These are phyloP conservation scores for Baeospora myosura DNA, from an alignment of 1,284 basidiomycete species.

Conservation along the genomic window DNA sequence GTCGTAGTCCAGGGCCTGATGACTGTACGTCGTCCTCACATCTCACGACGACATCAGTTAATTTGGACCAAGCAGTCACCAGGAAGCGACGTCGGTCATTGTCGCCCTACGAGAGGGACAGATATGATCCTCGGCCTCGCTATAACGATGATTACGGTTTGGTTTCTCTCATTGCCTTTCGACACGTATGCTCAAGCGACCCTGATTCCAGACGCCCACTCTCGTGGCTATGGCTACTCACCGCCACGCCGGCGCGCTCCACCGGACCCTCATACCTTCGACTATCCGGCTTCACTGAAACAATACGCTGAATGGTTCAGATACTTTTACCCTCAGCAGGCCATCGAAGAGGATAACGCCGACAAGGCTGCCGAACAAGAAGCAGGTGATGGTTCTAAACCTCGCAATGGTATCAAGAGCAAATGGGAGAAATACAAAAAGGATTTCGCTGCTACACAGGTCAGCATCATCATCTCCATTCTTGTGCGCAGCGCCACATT, in stretches of 20 bases:
- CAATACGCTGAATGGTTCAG: constrained; percentile 91
- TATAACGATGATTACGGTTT: constrained; percentile 75
- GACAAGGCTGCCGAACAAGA: constrained; percentile 77
- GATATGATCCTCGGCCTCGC: constrained; percentile 74
- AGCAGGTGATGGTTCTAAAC: constrained; percentile 69
- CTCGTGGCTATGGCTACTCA: constrained; percentile 53
- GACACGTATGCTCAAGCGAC: constrained; percentile 2
- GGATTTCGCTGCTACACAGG: constrained; percentile 79
- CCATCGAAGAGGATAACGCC: constrained; percentile 69
- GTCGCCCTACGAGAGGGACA: constrained; percentile 79
- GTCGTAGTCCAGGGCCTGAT: constrained; percentile 63
- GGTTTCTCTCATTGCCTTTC: constrained; percentile 18
- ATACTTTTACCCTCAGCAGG: constrained; percentile 68
- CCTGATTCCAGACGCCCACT: constrained; percentile 47
- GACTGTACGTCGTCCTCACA: constrained; percentile 59
- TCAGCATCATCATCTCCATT: constrained; percentile 34
- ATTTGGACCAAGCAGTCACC: constrained; percentile 24
- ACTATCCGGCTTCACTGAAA: constrained; percentile 75
- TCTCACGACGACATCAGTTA: not conserved
- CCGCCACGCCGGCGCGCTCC: constrained; percentile 60
- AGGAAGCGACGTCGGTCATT: constrained; percentile 79
- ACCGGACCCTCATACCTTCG: constrained; percentile 75
- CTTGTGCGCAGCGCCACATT: constrained; percentile 5
- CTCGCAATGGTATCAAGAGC: constrained; percentile 70
- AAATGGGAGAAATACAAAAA: constrained; percentile 91